These are phyloP conservation scores for Phialophora verrucosa DNA, from an alignment of 2,329 filamentous ascomycete species.

Conservation along the genomic window DNA sequence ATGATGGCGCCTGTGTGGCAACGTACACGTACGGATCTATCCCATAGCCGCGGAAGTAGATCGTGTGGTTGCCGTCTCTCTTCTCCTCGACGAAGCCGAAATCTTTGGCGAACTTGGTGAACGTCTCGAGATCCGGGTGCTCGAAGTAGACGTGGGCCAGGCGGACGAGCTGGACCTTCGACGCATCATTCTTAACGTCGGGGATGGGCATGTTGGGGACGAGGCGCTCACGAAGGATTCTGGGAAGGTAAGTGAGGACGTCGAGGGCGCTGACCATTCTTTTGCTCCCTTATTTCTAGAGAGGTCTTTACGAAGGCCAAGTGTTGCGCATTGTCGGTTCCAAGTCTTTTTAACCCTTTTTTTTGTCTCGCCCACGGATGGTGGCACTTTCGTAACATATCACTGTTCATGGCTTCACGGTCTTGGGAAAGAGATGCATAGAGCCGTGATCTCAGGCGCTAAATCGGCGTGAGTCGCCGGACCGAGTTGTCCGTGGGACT, in stretches of 20 bases:
- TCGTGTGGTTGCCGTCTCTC: conserved; percentile 46
- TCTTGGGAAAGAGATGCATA: not conserved
- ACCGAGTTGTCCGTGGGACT: not conserved
- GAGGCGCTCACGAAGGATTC: conserved; percentile 33
- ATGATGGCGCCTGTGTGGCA: conserved; percentile 57
- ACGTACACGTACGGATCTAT: conserved; percentile 65
- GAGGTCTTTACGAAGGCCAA: not conserved
- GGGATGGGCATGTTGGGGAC: conserved; percentile 33
- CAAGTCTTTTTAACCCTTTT: not conserved
- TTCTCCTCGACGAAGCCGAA: conserved; percentile 43
- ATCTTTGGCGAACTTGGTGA: conserved; percentile 41
- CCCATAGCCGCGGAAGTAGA: conserved; percentile 68
- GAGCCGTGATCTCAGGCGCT: not conserved
- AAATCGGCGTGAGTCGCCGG: too few species aligned
- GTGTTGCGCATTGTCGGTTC: not conserved
- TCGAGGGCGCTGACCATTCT: conserved; percentile 13
- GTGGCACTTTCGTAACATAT: not conserved
- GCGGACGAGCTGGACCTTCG: conserved; percentile 39
- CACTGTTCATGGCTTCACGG: not conserved
- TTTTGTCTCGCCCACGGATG: too few species aligned
- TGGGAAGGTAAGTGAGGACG: conserved; percentile 29
- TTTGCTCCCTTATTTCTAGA: not conserved
- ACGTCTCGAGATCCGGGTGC: conserved; percentile 40
- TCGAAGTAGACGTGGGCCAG: conserved; percentile 43
- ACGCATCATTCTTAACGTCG: conserved; percentile 32